phyloP scores from a whole-genome alignment of 2,329 filamentous ascomycete species.

The Cytospora piceicola region DNA sequence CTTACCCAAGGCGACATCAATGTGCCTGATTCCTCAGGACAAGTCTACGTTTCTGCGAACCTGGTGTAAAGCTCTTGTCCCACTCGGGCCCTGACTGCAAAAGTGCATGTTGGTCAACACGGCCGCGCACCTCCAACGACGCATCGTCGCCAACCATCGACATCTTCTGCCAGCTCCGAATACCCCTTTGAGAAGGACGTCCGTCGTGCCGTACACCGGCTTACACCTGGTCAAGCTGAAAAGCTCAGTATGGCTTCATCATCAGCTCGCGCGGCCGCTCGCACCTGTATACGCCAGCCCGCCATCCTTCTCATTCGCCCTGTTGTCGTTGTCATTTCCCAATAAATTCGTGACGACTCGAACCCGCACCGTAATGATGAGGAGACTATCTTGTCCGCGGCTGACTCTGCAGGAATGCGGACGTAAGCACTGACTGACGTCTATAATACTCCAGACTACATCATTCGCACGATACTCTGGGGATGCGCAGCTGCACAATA shows the following conservation, averaged over 20 bases:
- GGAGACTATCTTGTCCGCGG: neutral
- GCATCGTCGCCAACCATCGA: neutral
- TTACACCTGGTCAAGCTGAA: neutral
- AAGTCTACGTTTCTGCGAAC: no score
- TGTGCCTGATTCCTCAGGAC: no score
- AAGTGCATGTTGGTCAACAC: neutral
- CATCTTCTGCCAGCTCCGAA: neutral
- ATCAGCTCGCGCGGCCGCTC: neutral
- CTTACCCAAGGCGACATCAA: no score
- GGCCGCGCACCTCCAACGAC: neutral
- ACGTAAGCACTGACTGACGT: conserved; percentile 3
- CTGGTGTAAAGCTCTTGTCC: no score
- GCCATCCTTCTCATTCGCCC: no score
- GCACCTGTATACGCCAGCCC: neutral
- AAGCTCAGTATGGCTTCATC: neutral
- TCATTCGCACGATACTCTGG: conserved; percentile 20
- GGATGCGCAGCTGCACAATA: conserved; percentile 5
- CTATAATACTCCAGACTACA: conserved; percentile 1
- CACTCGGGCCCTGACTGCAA: conserved; percentile 3
- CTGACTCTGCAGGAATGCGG: conserved; percentile 1
- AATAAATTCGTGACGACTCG: neutral
- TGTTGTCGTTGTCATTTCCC: neutral
- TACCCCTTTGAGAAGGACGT: neutral
- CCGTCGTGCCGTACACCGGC: neutral
- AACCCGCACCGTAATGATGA: neutral